Evolutionary conservation across 2,329 filamentous ascomycete genomes (phyloP).

Genomic region (Phyllosticta citribraziliensis): DNA sequence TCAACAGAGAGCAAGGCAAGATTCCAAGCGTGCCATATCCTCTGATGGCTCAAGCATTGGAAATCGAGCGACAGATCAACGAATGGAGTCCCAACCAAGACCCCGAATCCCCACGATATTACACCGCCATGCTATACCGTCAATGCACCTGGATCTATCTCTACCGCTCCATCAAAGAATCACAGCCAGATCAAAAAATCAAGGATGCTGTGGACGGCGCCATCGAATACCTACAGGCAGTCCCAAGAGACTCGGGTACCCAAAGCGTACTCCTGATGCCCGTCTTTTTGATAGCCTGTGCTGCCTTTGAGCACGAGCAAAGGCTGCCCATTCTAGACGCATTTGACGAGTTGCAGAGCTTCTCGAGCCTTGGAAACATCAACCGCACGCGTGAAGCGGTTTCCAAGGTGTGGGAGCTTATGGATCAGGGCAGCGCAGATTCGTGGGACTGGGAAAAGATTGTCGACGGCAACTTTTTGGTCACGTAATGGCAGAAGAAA

Average conservation of each 20-base stretch:
- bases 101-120: conserved; percentile 43
- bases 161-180: conserved; percentile 50
- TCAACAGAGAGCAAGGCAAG: conserved; percentile 50
- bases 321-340: conserved; percentile 45
- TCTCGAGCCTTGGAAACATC: conserved; percentile 50
- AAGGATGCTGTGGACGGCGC: conserved; percentile 49
- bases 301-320: conserved; percentile 47
- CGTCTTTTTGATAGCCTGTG: conserved; percentile 51
- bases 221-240: conserved; percentile 44
- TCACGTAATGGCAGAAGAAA: conserved; percentile 36
- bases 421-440: conserved; percentile 47
- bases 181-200: conserved; percentile 45
- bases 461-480: conserved; percentile 48
- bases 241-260: conserved; percentile 46
- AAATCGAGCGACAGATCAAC: conserved; percentile 65
- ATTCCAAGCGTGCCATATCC: conserved; percentile 65
- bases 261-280: conserved; percentile 53
- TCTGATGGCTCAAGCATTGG: conserved; percentile 60
- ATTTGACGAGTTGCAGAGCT: conserved; percentile 45
- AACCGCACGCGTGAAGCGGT: conserved; percentile 46
- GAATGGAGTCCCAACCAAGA: conserved; percentile 59
- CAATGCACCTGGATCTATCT: conserved; percentile 56
- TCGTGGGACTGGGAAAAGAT: conserved; percentile 57
- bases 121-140: conserved; percentile 49
- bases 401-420: conserved; percentile 48